Base-by-base conservation (phyloP, 176 grass and related monocot species). In the Triticum turgidum region DNA sequence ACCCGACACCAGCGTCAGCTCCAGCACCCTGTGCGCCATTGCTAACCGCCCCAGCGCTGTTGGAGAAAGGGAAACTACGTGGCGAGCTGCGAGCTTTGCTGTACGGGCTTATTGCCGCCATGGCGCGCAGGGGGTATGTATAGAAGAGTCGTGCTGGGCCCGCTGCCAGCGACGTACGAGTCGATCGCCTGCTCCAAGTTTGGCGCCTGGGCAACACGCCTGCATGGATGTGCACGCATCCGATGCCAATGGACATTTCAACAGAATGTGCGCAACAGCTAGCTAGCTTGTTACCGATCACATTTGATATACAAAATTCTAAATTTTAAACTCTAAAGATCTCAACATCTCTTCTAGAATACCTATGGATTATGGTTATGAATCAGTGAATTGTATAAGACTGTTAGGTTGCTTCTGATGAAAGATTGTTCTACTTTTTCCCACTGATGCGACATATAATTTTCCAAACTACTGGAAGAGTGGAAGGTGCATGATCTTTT, bases 21-120 rank as follows among this genome's bases (percentile, higher is more conserved):
- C 91, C 49, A 93, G n/a, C 2, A 73, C 6, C 44, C 85, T 67
- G 77, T 86, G 82, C 80, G 87, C 87, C 91, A 92, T 92, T 35
- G 59, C 18, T 69, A 37, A 35, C 17, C 20, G 7, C 27, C 5
- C 56, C 25, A 39, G 41, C 9, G 7, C 14, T 32, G 65, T 13
- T 6, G 29, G 32, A 30, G 17, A 17, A 35, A 10, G 32, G 32
- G 47, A 67, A 17, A 7, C 29, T 68, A 65, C 24, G 30, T 35
- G 15, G 11, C 65, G 4, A 17, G 17, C 15, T 8, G 15, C 25
- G 7, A n/a, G 49, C 75, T 77, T n/a, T 35, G 17, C 1, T 2
- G 30, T 35, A 68, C 65, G 30, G 30, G 74, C 32, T 61, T 37
- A 39, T 9, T 5, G n/a, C 30, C 5, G 32, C 76, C 18, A 78